Evolutionary conservation across 805 yeast species (phyloP).

Genomic region (Sugiyamaella floridensis): DNA sequence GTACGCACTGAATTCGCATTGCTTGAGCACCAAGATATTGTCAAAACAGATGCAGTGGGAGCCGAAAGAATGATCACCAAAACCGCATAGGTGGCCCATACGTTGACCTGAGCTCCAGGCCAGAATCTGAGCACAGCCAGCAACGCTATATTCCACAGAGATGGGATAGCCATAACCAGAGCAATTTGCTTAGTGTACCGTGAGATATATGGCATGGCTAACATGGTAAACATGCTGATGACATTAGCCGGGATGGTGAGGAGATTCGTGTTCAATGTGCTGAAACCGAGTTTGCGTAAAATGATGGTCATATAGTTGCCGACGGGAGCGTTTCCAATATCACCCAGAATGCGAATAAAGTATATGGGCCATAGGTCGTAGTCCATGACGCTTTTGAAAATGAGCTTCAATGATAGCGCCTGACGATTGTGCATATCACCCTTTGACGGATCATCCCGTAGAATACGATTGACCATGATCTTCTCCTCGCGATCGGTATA

Average conservation of each 20-base stretch:
- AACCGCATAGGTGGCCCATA: constrained; percentile 38
- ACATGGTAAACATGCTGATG: constrained; percentile 21
- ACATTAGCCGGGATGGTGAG: constrained; percentile 34
- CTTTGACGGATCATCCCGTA: constrained; percentile 57
- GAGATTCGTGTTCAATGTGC: constrained; percentile 45
- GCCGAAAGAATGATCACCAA: constrained; percentile 21
- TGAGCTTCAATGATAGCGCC: constrained; percentile 38
- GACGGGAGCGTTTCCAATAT: constrained; percentile 34
- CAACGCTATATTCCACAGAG: constrained; percentile 32
- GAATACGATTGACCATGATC: constrained; percentile 49
- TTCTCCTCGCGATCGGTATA: constrained; percentile 48
- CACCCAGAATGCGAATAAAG: constrained; percentile 38
- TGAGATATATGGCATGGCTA: constrained; percentile 22
- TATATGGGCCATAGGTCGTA: constrained; percentile 52
- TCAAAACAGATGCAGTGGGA: constrained; percentile 43
- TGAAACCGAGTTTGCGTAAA: constrained; percentile 44
- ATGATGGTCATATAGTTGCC: constrained; percentile 42
- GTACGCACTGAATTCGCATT: constrained; percentile 55
- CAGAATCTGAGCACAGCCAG: constrained; percentile 34
- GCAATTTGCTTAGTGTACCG: constrained; percentile 19
- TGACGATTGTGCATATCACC: constrained; percentile 61
- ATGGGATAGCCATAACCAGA: constrained; percentile 25
- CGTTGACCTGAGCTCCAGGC: constrained; percentile 30
- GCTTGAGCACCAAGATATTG: constrained; percentile 54
- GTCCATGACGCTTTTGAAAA: constrained; percentile 39